Conservation (phyloP, 2,329 filamentous ascomycete genomes). For the Exophiala sp. region DNA sequence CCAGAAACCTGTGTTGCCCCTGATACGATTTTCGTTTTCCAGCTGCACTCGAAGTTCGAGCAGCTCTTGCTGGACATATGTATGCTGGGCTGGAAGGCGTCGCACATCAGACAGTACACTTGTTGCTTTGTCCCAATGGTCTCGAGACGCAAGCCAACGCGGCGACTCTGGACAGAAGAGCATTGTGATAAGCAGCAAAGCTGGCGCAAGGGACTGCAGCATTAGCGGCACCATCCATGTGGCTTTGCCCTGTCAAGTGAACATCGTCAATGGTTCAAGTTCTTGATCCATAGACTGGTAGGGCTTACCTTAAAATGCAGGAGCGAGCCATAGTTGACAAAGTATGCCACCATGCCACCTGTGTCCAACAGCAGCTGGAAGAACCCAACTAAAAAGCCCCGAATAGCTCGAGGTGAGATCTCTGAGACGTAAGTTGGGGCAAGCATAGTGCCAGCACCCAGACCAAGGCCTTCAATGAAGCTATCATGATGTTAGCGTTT, state of each 20-base stretch:
- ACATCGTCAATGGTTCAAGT: conserved; percentile 30
- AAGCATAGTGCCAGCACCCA: conserved; percentile 56
- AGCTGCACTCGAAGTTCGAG: conserved; percentile 59
- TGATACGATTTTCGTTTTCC: conserved; percentile 57
- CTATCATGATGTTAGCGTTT: conserved; percentile 25
- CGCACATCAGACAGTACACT: conserved; percentile 57
- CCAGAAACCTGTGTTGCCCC: conserved; percentile 49
- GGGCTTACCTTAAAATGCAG: conserved; percentile 42
- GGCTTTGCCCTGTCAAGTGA: conserved; percentile 49
- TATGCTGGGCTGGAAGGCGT: conserved; percentile 50
- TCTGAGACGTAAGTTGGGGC: conserved; percentile 63
- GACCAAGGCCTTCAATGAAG: conserved; percentile 56
- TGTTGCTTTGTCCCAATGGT: conserved; percentile 64
- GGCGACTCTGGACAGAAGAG: conserved; percentile 33
- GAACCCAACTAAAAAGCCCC: conserved; percentile 35
- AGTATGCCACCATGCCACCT: conserved; percentile 36
- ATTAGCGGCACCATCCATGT: conserved; percentile 62
- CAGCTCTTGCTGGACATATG: conserved; percentile 57
- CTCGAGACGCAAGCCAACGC: conserved; percentile 53
- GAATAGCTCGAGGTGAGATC: conserved; percentile 55
- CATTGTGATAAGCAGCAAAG: conserved; percentile 31
- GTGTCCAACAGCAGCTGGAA: conserved; percentile 35
- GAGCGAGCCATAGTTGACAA: conserved; percentile 52
- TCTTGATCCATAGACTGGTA: conserved; percentile 31
- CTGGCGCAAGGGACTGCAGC: conserved; percentile 54